Percentiles rank a stretch among this genome's conserved stretches.
Conservation (phyloP, 169 alveolate genomes). For the Hammondia hammondi region DNA sequence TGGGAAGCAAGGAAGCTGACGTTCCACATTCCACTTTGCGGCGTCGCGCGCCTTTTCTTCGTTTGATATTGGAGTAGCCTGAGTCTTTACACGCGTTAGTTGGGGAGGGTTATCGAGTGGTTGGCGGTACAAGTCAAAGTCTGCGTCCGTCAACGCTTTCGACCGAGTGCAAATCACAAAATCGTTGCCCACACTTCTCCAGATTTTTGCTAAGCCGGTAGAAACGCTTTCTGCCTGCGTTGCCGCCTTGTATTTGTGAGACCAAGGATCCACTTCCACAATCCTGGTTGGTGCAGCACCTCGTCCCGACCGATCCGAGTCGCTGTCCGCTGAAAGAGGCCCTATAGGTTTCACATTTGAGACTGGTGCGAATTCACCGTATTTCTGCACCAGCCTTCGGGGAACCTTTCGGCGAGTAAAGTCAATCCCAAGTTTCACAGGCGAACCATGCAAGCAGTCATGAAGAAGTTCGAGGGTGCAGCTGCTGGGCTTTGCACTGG, state of each 20-base stretch:
- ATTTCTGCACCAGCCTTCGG: background rate
- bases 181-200: background rate
- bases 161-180: background rate
- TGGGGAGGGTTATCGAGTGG: background rate
- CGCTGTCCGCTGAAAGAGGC: background rate
- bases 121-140: constrained; percentile 20
- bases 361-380: background rate
- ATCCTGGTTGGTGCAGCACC: background rate
- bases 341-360: background rate
- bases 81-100: background rate
- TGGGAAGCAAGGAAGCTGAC: background rate
- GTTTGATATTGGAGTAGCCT: background rate
- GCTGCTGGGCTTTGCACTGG: constrained; percentile 19
- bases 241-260: background rate
- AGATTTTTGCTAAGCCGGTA: background rate
- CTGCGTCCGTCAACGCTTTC: background rate
- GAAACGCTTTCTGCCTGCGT: background rate
- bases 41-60: background rate
- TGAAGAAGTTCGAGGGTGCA: background rate
- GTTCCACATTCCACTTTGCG: constrained; percentile 6
- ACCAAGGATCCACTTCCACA: constrained; percentile 32
- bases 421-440: background rate
- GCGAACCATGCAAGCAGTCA: background rate
- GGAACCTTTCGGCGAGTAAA: constrained; percentile 9
- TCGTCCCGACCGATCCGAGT: background rate